These are phyloP conservation scores for Plasmodium cynomolgi DNA, from an alignment of 169 alveolate genomes.

Conservation along the genomic window DNA sequence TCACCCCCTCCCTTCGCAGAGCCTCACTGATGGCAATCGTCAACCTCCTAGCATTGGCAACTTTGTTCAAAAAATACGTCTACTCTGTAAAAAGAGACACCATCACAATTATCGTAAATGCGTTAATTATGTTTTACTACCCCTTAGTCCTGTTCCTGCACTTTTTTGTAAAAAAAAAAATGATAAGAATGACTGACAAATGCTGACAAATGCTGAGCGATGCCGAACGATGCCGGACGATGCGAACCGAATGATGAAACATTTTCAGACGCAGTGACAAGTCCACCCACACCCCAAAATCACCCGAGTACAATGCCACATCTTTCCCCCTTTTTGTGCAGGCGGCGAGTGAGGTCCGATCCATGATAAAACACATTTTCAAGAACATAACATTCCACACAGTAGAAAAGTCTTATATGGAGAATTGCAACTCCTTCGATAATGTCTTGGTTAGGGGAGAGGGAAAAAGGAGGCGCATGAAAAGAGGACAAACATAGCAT, in stretches of 20 bases:
- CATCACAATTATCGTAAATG: neutral
- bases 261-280: neutral
- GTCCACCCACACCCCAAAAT: neutral
- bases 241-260: neutral
- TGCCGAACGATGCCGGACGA: neutral
- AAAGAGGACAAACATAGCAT: neutral
- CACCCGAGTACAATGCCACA: neutral
- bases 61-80: neutral
- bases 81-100: neutral
- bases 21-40: constrained; percentile 2
- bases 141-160: neutral
- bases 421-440: constrained; percentile 19
- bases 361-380: neutral
- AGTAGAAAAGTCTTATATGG: constrained; percentile 41
- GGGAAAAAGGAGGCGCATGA: neutral
- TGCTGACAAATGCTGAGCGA: neutral
- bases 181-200: neutral
- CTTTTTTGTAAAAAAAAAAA: constrained; percentile 29
- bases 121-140: neutral
- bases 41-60: neutral
- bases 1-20: constrained; percentile 1
- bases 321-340: neutral
- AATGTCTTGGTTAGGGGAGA: constrained; percentile 8
- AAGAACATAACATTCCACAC: constrained; percentile 16
- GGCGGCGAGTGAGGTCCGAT: constrained; percentile 29